phyloP scores from a whole-genome alignment of 768 basidiomycete species.

The Trichaptum fuscoviolaceum region DNA sequence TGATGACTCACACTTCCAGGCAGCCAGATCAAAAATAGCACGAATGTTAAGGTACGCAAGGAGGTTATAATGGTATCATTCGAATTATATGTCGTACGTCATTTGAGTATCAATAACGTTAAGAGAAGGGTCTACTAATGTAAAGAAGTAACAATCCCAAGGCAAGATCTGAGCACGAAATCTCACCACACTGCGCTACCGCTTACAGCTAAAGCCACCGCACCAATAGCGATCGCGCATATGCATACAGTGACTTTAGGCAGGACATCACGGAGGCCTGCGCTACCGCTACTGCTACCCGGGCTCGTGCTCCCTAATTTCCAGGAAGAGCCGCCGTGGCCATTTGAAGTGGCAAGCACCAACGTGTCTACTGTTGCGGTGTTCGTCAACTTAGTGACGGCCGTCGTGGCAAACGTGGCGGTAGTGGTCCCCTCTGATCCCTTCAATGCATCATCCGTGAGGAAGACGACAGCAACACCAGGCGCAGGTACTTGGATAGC shows the following conservation, averaged over 20 bases:
- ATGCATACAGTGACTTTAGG: neutral
- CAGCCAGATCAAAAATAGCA: neutral
- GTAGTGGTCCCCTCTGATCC: conserved; percentile 25
- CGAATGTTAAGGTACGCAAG: neutral
- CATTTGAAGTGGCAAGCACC: conserved; percentile 64
- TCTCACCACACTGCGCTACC: neutral
- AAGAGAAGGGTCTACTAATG: neutral
- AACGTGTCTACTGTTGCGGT: conserved; percentile 51
- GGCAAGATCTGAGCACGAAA: neutral
- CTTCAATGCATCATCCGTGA: conserved; percentile 37
- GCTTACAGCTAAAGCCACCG: neutral
- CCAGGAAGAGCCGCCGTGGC: conserved; percentile 16
- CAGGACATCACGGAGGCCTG: neutral
- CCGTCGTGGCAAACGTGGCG: conserved; percentile 53
- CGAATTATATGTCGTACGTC: neutral
- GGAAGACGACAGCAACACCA: conserved; percentile 70
- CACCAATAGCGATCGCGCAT: conserved; percentile 2
- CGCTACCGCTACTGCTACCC: neutral
- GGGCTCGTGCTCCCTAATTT: conserved; percentile 1
- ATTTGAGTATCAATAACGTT: neutral
- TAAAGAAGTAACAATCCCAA: neutral
- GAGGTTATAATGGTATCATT: neutral
- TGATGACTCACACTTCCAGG: neutral
- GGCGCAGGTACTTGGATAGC: conserved; percentile 61
- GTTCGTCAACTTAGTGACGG: conserved; percentile 47